Percentiles rank a stretch among this genome's conserved stretches.
Conservation (phyloP, 1,139 yeast species). For the Lodderomyces metapsilosis region DNA sequence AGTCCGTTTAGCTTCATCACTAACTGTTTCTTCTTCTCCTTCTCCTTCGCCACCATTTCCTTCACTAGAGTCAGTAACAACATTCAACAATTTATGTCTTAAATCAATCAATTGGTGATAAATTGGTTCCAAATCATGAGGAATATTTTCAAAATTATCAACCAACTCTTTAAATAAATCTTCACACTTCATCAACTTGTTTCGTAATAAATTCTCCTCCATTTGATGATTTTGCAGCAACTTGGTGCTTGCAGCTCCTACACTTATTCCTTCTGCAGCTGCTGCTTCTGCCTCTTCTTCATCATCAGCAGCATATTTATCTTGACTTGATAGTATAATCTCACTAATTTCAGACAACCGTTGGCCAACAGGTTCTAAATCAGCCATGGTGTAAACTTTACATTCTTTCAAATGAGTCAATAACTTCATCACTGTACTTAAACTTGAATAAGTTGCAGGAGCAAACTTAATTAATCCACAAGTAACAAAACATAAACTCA, state of each 20-base stretch:
- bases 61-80: constrained; percentile 25
- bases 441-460: constrained; percentile 89
- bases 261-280: constrained; percentile 8
- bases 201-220: constrained; percentile 60
- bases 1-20: constrained; percentile 21
- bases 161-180: constrained; percentile 53
- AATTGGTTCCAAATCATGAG: constrained; percentile 49
- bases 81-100: constrained; percentile 34
- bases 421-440: constrained; percentile 79
- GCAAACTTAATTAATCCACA: constrained; percentile 89
- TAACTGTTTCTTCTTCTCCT: constrained; percentile 23
- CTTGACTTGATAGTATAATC: constrained; percentile 52
- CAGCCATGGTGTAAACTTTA: constrained; percentile 79
- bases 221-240: constrained; percentile 28
- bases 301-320: constrained; percentile 28
- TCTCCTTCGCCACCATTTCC: no score
- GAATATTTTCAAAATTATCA: constrained; percentile 53
- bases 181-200: constrained; percentile 58
- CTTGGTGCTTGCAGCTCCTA: constrained; percentile 7
- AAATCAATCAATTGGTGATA: constrained; percentile 47
- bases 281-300: constrained; percentile 15
- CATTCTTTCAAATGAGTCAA: constrained; percentile 80
- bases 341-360: constrained; percentile 66
- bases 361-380: constrained; percentile 69
- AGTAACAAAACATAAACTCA: constrained; percentile 82